Base-by-base conservation (phyloP, 2,329 filamentous ascomycete genomes). In the Parafenestella ontariensis region DNA sequence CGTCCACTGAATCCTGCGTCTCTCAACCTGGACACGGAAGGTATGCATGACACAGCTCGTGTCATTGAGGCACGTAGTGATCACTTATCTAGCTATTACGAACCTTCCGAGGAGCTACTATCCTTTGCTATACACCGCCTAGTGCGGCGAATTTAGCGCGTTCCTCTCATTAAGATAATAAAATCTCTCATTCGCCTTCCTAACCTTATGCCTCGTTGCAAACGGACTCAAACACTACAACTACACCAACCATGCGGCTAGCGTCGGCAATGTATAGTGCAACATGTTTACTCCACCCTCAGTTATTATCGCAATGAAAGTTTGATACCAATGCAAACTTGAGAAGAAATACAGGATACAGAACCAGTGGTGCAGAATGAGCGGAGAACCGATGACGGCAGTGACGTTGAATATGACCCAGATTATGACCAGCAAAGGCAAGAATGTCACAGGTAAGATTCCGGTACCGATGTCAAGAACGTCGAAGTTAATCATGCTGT, bases 121-220 rank as follows among this genome's bases (percentile, higher is more conserved):
- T n/a, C n/a, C n/a, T n/a, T n/a, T n/a, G n/a, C n/a, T n/a, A n/a
- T n/a, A n/a, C n/a, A n/a, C n/a, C n/a, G n/a, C 36, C 41, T 56
- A 60, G 40, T 61, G 56, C 36, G 53, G 54, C 6, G 47, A 48
- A 33, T 46, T 51, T 17, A 59, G 36, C 23, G 56, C 59, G n/a
- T 62, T 13, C 21, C 46, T 54, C 28, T 57, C 48, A 10, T 52
- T 52, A 40, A 54, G 56, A 46, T 52, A 57, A 9, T 17, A 17
- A 29, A 55, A 57, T 5, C 49, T 36, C 28, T 50, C 53, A 9
- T 54, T 47, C 26, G 56, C 54, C 43, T 57, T 57, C 49, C 28
- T 46, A 15, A 56, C 53, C 15, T 49, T 17, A 24, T 59, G 46
- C 36, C 26, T 52, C 31, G 56, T 62, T 6, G 53, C 59, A 10